Percentiles rank a stretch among this genome's conserved stretches.
Conservation (phyloP, 768 basidiomycete species). For the Tylopilus vinaceipallidus region DNA sequence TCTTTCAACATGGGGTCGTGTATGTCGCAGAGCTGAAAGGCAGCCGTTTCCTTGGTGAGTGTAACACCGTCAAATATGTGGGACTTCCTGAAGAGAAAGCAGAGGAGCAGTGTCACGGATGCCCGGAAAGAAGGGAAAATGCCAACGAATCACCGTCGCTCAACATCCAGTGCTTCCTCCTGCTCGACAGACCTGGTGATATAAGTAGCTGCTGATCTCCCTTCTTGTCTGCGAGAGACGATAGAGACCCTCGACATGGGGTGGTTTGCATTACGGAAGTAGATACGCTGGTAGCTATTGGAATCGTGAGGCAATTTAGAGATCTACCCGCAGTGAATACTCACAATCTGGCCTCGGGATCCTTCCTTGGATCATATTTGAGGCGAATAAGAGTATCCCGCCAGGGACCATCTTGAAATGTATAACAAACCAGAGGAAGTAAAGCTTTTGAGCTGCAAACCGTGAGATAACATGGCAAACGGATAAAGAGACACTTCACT, state of each 20-base stretch:
- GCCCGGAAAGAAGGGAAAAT: neutral
- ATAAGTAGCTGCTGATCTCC: conserved; percentile 30
- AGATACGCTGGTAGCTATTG: conserved; percentile 86
- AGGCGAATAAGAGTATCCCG: conserved; percentile 84
- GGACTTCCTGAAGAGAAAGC: conserved; percentile 56
- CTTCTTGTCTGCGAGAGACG: conserved; percentile 58
- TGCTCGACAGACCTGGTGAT: conserved; percentile 32
- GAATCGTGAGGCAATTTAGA: conserved; percentile 2
- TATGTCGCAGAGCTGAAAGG: conserved; percentile 94
- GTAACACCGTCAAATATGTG: conserved; percentile 89
- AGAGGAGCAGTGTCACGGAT: neutral
- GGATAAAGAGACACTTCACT: conserved; percentile 46
- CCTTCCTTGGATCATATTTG: conserved; percentile 85
- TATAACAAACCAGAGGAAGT: conserved; percentile 79
- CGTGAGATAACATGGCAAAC: conserved; percentile 1
- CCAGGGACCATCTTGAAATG: conserved; percentile 94
- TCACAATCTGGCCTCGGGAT: conserved; percentile 73
- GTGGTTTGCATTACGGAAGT: conserved; percentile 86
- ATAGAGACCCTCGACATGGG: conserved; percentile 76
- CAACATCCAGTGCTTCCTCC: conserved; percentile 31
- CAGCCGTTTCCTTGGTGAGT: conserved; percentile 80
- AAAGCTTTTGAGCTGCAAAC: conserved; percentile 70
- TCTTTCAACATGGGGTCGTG: conserved; percentile 77
- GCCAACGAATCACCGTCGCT: conserved; percentile 31
- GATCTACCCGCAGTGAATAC: conserved; percentile 26